Percentiles rank a stretch among this genome's conserved stretches.
phyloP scores from a whole-genome alignment of 78 protist species.

The slime mould (Dictyostelium discoideum) region DNA sequence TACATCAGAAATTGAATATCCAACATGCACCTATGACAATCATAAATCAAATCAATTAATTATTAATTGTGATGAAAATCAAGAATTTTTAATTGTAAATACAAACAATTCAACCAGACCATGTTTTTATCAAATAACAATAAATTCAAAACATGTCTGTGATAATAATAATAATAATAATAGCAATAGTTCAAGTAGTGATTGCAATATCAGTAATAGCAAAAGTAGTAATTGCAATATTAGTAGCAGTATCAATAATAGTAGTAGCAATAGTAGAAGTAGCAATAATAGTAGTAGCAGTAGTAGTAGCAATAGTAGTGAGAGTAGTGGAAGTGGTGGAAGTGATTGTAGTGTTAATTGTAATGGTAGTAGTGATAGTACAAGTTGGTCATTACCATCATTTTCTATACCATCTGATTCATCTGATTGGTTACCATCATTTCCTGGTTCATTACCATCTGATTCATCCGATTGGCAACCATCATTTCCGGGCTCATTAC shows the following conservation, averaged over 20 bases:
- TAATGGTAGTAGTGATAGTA: background rate
- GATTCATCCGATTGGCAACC: background rate
- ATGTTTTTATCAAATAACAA: background rate
- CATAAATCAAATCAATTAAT: background rate
- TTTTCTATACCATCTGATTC: background rate
- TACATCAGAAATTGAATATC: background rate
- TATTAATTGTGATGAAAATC: background rate
- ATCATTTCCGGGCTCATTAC: background rate
- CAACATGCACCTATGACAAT: background rate
- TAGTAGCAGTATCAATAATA: background rate
- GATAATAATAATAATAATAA: background rate
- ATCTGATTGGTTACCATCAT: background rate
- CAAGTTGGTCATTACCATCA: background rate
- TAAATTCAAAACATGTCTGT: conserved; percentile 4
- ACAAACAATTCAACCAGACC: background rate
- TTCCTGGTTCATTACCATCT: background rate
- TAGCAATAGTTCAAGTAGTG: background rate
- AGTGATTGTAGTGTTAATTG: background rate
- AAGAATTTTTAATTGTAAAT: conserved; percentile 2
- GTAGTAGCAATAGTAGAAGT: no score
- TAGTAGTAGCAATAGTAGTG: background rate
- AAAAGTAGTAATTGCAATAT: no score
- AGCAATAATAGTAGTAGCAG: background rate
- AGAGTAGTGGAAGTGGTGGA: background rate
- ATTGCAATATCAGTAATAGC: background rate